phyloP scores from a whole-genome alignment of 2,329 filamentous ascomycete species.

The Exserohilum turcica region DNA sequence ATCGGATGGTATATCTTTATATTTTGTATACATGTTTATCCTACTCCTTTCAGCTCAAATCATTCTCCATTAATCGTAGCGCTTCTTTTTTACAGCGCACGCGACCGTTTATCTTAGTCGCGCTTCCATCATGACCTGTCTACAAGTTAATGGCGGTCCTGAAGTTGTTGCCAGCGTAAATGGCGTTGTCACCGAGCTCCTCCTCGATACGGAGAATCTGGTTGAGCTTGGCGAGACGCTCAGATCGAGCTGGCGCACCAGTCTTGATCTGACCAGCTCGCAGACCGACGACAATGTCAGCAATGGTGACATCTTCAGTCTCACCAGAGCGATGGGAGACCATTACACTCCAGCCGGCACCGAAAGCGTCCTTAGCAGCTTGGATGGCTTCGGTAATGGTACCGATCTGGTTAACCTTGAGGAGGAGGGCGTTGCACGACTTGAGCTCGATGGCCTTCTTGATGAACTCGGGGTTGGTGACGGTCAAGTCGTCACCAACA shows the following conservation, averaged over 20 bases:
- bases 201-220: slow-evolving; percentile 99
- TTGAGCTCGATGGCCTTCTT: slow-evolving; percentile 99
- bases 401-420: slow-evolving; percentile 99
- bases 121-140: slow-evolving; percentile 1
- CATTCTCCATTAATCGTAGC: slow-evolving; percentile 11
- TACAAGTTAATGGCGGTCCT: slow-evolving; percentile 81
- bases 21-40: slow-evolving; percentile 10
- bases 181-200: slow-evolving; percentile 81
- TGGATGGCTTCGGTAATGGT: slow-evolving; percentile 98
- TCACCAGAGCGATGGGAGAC: slow-evolving; percentile 98
- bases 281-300: slow-evolving; percentile 96
- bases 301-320: slow-evolving; percentile 99
- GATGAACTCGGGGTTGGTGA: slow-evolving; percentile 98
- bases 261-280: slow-evolving; percentile 85
- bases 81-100: neutral
- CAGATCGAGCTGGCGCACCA: slow-evolving; percentile 77
- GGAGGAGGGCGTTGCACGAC: slow-evolving; percentile 95
- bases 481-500: slow-evolving; percentile 96
- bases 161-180: slow-evolving; percentile 94
- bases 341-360: slow-evolving; percentile 97
- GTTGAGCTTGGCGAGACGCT: slow-evolving; percentile 99
- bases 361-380: slow-evolving; percentile 96
- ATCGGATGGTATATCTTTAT: slow-evolving; percentile 4
- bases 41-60: slow-evolving; percentile 2
- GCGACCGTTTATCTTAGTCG: neutral